Evolutionary conservation across 1,284 basidiomycete species (phyloP), one percentile per base, ranked within the genome.

Genomic region (Ustilago tritici): DNA sequence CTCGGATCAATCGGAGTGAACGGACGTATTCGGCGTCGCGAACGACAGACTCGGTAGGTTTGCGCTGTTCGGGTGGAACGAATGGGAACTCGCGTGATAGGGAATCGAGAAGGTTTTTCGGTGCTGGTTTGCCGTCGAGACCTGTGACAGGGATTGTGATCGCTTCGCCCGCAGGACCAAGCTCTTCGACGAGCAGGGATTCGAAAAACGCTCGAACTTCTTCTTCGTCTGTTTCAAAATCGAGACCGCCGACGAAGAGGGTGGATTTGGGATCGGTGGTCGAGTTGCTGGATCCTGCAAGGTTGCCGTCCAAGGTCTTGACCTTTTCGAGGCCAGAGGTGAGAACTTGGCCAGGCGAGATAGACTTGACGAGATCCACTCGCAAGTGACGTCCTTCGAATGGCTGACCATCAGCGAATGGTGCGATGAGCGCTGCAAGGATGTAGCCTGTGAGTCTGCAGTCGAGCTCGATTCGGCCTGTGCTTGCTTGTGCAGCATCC

Each of bases 201-300:
- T 98, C 95, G 72, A 98, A 96, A 85, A 94, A 95, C 14, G 89
- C 90, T 28, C 95, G 88, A 54, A 98, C 86, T 80, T 95, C 94
- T 83, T 97, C 93, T 81, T 98, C 96, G 82, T 92, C 92, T 80
- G 92, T 91, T 57, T 92, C 92, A 86, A 98, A 98, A 85, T 98
- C 95, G 73, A 98, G 88, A 78, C 93, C 95, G 15, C 96, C 96
- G 9, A 98, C 92, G 82, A 98, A 98, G 15, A 97, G 85, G 19
- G 92, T 93, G 72, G 90, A 88, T 85, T 93, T 94, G 43, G 82
- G 82, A 55, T 87, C 86, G 31, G 58, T 55, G 36, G 69, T 61
- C 35, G 72, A 61, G 23, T 65, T 65, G 56, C 49, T 57, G n/a
- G 65, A 65, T 19, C 78, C 80, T 9, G 77, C 56, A 28, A 71